phyloP scores from a whole-genome alignment of 352 stramenopile species.

The Pythium guiyangense region DNA sequence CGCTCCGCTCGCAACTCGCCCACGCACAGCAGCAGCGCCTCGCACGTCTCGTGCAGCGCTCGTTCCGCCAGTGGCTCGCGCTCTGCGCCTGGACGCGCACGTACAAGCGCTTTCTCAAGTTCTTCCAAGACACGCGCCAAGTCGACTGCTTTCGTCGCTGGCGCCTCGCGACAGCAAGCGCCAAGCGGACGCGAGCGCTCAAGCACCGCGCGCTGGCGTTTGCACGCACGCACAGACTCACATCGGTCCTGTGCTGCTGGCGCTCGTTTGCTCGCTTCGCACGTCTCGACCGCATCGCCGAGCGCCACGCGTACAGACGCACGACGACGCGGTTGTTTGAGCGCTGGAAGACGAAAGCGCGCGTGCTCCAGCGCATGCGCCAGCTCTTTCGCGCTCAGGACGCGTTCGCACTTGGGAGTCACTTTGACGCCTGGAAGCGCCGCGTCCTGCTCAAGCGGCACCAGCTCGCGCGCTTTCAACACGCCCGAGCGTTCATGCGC shows the following conservation, averaged over 20 bases:
- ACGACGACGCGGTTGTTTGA: slow-evolving; percentile 6
- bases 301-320: slow-evolving; percentile 2
- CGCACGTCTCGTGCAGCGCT: background rate
- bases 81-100: slow-evolving; percentile 21
- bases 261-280: slow-evolving; percentile 4
- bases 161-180: slow-evolving; percentile 6
- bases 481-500: slow-evolving; percentile 26
- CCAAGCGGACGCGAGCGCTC: slow-evolving; percentile 15
- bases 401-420: slow-evolving; percentile 22
- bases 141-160: slow-evolving; percentile 22
- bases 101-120: slow-evolving; percentile 19
- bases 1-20: background rate
- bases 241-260: background rate
- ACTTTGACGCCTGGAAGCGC: slow-evolving; percentile 47
- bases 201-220: background rate
- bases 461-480: slow-evolving; percentile 19
- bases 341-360: slow-evolving; percentile 20
- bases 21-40: slow-evolving; percentile 1
- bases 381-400: slow-evolving; percentile 33
- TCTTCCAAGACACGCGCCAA: slow-evolving; percentile 23
- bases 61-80: slow-evolving; percentile 19
- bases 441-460: slow-evolving; percentile 20
- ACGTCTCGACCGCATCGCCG: slow-evolving; percentile 7
- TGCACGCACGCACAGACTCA: background rate
- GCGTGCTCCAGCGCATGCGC: slow-evolving; percentile 30